phyloP scores from a whole-genome alignment of 1,284 basidiomycete genomes.

The Tilletia indica region DNA sequence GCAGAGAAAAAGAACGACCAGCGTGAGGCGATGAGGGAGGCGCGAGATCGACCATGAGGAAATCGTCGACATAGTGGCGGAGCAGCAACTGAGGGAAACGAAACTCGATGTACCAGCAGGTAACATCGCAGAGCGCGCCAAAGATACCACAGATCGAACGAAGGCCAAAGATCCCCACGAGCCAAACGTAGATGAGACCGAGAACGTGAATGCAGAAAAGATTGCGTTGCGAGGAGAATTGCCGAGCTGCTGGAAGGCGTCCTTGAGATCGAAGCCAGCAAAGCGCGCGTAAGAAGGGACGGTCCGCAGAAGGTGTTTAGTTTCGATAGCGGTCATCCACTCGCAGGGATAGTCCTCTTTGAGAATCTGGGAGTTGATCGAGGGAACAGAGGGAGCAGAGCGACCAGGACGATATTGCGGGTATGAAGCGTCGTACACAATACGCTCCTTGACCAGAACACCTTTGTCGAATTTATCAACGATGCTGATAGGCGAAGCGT shows the following conservation, averaged over 20 bases:
- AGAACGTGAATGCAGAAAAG: not conserved
- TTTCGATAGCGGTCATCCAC: not conserved
- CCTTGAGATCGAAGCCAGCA: too few species aligned
- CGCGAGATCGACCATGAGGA: not conserved
- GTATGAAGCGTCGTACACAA: not conserved
- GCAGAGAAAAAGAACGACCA: not conserved
- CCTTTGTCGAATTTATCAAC: not conserved
- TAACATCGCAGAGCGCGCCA: not conserved
- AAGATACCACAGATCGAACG: not conserved
- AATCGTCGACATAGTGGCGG: not conserved
- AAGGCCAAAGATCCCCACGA: not conserved
- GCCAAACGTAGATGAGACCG: not conserved
- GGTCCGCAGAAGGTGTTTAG: not conserved
- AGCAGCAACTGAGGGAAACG: not conserved
- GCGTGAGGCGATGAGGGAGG: not conserved
- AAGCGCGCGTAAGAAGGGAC: too few species aligned
- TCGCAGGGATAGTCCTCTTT: not conserved
- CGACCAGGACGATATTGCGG: not conserved
- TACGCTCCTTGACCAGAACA: too few species aligned
- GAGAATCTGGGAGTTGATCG: not conserved
- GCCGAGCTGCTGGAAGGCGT: slow-evolving; percentile 1
- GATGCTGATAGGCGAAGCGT: not conserved
- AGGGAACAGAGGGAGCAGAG: not conserved
- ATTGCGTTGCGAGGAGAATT: not conserved
- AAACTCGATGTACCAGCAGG: not conserved